These are phyloP conservation scores for Penicillium angulare DNA, from an alignment of 495 filamentous ascomycete species.

Conservation along the genomic window DNA sequence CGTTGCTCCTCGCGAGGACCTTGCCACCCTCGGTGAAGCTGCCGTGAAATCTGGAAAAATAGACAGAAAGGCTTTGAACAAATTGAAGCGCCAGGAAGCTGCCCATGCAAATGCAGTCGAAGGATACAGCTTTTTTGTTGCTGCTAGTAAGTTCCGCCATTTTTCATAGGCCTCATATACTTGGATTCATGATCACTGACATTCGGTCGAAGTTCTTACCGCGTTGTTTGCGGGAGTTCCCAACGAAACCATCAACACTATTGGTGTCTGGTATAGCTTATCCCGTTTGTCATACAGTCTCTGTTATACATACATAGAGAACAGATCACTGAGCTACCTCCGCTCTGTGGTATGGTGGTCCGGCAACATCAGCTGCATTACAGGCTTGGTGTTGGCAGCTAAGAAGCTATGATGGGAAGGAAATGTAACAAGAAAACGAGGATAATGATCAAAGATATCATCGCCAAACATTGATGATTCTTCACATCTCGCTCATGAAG, in stretches of 20 bases:
- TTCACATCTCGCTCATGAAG: no score
- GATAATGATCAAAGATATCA: background rate
- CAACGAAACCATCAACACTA: conserved; percentile 36
- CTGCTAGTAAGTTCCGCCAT: conserved; percentile 27
- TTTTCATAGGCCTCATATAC: background rate
- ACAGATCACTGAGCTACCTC: conserved; percentile 30
- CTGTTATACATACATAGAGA: conserved; percentile 42
- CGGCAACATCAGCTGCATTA: conserved; percentile 43
- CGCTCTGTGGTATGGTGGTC: conserved; percentile 47
- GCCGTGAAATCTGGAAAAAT: conserved; percentile 51
- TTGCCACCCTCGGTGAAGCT: conserved; percentile 43
- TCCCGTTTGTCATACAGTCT: conserved; percentile 38
- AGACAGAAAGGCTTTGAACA: conserved; percentile 39
- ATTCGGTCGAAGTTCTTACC: conserved; percentile 24
- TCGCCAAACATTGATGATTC: no score
- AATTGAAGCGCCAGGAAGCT: conserved; percentile 45
- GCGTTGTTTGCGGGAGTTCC: conserved; percentile 36
- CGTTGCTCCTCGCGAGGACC: conserved; percentile 41
- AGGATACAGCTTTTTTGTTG: conserved; percentile 46
- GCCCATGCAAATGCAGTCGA: conserved; percentile 51
- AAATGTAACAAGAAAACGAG: background rate
- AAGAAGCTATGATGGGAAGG: no score
- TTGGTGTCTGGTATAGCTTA: conserved; percentile 44
- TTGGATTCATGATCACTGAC: conserved; percentile 9
- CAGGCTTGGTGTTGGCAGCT: conserved; percentile 26